Base-by-base conservation (phyloP, 1,139 yeast genomes). In the Candida anutae region DNA sequence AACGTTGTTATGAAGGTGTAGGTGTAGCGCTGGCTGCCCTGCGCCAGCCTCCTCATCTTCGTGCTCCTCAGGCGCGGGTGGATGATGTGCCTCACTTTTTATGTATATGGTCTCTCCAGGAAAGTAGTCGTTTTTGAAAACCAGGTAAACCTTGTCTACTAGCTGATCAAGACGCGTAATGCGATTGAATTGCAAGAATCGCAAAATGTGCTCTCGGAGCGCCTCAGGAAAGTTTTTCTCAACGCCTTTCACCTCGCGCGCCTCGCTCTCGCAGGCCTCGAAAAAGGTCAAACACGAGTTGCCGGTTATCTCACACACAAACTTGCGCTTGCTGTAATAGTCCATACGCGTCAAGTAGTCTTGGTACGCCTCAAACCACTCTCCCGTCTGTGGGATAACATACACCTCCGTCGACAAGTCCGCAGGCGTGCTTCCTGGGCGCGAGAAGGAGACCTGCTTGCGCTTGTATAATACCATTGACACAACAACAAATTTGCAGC, bases 261-360 rank as follows among this genome's bases (percentile, higher is more conserved):
- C 68, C 56, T 90, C 98, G 40, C 84, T 77, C 34, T 77, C 74
- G 27, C 74, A 63, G 0, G 98, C 98, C 46, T 90, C 94, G 50
- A 87, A 87, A 50, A 74, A 90, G 1, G 95, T 84, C 33, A 88
- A 65, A 45, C 94, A 81, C 13, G 95, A 81, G 45, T 87, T 85
- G 15, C 98, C 98, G 0, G 96, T 85, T 31, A 90, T 80, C 58
- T 90, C 98, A 58, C 97, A 90, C 5, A 87, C 94, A 56, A 90
- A 90, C 50, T 84, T 81, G 39, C 76, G 74, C 34, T 76, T 70
- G 37, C 68, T 69, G 52, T 80, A 82, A 51, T 77, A 81, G 50
- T 81, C 87, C 59, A 80, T 55, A 30, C 88, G 56, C 12, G 57
- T 55, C 32, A 90, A 58, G 48, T 83, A 90, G 8, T 76, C 84